Conservation (phyloP, 192 early-diverging fungal genomes). For the Rhizophlyctis rosea region DNA sequence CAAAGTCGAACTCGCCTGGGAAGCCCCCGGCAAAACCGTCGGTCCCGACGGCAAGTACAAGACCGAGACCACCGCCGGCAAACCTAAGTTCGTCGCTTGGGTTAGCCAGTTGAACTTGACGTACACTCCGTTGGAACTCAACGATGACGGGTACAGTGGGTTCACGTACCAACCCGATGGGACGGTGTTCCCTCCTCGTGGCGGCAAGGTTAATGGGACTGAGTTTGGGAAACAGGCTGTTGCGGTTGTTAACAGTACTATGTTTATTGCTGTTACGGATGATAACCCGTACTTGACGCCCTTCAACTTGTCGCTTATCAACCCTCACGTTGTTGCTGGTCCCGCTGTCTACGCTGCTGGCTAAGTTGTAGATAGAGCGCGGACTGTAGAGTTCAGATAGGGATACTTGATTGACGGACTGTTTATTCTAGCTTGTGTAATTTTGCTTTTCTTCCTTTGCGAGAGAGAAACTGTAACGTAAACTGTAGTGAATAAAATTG, state of each 20-base stretch:
- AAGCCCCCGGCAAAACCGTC: slow-evolving; percentile 21
- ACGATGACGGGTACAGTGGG: slow-evolving; percentile 4
- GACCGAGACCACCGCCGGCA: slow-evolving; percentile 11
- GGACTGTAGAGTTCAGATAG: too few species aligned
- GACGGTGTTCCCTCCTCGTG: slow-evolving; percentile 1
- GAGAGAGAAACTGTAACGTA: too few species aligned
- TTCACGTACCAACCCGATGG: slow-evolving; percentile 30
- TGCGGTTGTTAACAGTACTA: slow-evolving; percentile 33
- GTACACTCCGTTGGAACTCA: slow-evolving; percentile 22
- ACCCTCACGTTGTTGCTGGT: slow-evolving; percentile 30
- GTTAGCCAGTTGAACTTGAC: slow-evolving; percentile 34
- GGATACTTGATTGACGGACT: too few species aligned
- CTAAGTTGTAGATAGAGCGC: too few species aligned
- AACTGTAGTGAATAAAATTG: too few species aligned
- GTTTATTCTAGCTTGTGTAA: too few species aligned
- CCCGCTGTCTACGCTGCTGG: slow-evolving; percentile 32
- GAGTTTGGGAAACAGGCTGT: slow-evolving; percentile 11
- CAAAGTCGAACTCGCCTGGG: slow-evolving; percentile 24
- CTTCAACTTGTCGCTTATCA: slow-evolving; percentile 24
- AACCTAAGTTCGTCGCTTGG: slow-evolving; percentile 24
- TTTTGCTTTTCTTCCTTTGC: too few species aligned
- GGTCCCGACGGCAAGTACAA: slow-evolving; percentile 25
- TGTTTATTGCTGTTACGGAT: slow-evolving; percentile 30
- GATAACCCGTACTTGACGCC: slow-evolving; percentile 23
- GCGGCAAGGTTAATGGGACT: slow-evolving; percentile 7